Conservation (phyloP, 306 rosid species). For the Cicer cuneatum region DNA sequence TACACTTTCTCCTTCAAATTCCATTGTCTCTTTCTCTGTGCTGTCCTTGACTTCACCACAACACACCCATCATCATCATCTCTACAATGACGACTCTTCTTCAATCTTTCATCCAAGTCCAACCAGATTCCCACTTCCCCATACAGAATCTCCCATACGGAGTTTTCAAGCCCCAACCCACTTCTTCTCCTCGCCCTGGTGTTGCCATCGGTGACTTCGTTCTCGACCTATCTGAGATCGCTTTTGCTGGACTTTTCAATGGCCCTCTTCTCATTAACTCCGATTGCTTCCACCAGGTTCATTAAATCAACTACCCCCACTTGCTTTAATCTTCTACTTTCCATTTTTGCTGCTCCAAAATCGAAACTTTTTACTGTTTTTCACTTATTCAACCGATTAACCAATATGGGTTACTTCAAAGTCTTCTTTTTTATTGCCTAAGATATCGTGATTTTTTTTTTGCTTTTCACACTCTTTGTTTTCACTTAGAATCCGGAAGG, state of each 20-base stretch:
- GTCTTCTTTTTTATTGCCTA: not conserved
- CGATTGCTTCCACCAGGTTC: conserved; percentile 79
- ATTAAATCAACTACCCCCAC: not conserved
- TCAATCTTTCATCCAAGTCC: conserved; percentile 69
- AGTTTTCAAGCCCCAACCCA: conserved; percentile 66
- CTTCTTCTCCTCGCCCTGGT: conserved; percentile 69
- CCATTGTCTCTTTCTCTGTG: not conserved
- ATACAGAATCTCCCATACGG: conserved; percentile 91
- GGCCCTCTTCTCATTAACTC: conserved; percentile 84
- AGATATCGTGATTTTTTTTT: conserved; percentile 12
- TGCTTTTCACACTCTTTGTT: conserved; percentile 24
- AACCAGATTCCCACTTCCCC: conserved; percentile 85
- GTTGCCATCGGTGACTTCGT: conserved; percentile 90
- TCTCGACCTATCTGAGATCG: conserved; percentile 73
- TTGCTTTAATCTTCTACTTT: not conserved
- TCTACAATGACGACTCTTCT: conserved; percentile 56
- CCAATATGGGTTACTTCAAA: not conserved
- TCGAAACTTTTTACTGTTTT: conserved; percentile 2
- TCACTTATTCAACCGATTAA: not conserved
- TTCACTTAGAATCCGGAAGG: conserved; percentile 9
- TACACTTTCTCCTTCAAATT: not conserved
- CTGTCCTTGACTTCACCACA: not conserved
- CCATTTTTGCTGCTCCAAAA: not conserved
- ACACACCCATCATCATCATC: not conserved
- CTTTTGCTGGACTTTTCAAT: conserved; percentile 76